Conservation (phyloP, 2,329 filamentous ascomycete genomes). For the Aspergillus flavus region DNA sequence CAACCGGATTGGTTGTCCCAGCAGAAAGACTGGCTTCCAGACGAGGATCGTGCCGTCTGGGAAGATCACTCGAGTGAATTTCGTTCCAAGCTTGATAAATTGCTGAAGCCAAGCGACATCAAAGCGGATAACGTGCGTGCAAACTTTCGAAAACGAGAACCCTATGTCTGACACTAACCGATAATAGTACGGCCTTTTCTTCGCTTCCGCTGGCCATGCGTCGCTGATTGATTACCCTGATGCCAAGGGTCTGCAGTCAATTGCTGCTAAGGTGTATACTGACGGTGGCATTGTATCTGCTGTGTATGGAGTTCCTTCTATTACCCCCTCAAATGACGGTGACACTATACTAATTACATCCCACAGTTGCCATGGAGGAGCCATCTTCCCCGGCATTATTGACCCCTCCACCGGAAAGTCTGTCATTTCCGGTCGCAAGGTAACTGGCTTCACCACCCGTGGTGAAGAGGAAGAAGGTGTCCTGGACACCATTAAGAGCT, state of each 20-base stretch:
- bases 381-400: slow-evolving; percentile 41
- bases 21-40: slow-evolving; percentile 37
- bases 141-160: background rate
- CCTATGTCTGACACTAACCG: background rate
- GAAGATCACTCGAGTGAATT: slow-evolving; percentile 36
- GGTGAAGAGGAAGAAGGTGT: slow-evolving; percentile 39
- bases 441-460: slow-evolving; percentile 44
- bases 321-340: background rate
- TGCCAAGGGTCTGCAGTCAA: slow-evolving; percentile 31
- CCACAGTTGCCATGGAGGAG: slow-evolving; percentile 39
- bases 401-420: slow-evolving; percentile 34
- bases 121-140: slow-evolving; percentile 22
- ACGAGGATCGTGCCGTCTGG: slow-evolving; percentile 36
- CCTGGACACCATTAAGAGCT: slow-evolving; percentile 36
- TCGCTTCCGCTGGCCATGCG: slow-evolving; percentile 45
- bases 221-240: slow-evolving; percentile 45
- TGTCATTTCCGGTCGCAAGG: slow-evolving; percentile 36
- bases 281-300: slow-evolving; percentile 37
- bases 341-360: background rate
- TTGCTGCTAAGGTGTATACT: slow-evolving; percentile 32
- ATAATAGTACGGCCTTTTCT: slow-evolving; percentile 41
- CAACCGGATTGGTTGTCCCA: slow-evolving; percentile 38
- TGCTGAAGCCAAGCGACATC: slow-evolving; percentile 32
- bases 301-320: slow-evolving; percentile 26
- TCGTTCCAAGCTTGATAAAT: slow-evolving; percentile 34